A percentile compares a stretch with the other conserved stretches of the same genome.
phyloP scores from a whole-genome alignment of 805 yeast species.

The Cyberlindnera mrakii region DNA sequence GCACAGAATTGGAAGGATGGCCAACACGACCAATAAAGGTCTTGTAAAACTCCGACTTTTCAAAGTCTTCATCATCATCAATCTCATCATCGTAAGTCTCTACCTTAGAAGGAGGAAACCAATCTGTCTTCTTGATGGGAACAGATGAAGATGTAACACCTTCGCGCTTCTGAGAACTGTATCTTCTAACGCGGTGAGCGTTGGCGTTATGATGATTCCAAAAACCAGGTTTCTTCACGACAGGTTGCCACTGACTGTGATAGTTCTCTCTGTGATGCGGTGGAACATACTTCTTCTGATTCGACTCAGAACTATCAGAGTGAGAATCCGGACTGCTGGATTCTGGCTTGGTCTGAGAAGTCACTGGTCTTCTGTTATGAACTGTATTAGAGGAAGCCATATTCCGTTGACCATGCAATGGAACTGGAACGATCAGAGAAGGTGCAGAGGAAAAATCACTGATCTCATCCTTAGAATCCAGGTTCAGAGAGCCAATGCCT shows the following conservation, averaged over 20 bases:
- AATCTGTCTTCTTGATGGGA: conserved; percentile 28
- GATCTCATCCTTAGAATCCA: conserved; percentile 18
- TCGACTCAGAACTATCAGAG: conserved; percentile 6
- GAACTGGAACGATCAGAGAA: conserved; percentile 16
- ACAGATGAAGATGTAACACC: conserved; percentile 27
- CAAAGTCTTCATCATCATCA: conserved; percentile 22
- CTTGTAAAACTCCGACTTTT: conserved; percentile 14
- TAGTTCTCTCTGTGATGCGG: conserved; percentile 46
- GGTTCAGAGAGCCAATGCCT: conserved; percentile 6
- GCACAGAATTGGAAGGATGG: conserved; percentile 3
- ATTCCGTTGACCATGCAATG: conserved; percentile 1
- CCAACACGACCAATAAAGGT: conserved; percentile 21
- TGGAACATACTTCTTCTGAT: conserved; percentile 35
- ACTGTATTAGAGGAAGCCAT: conserved; percentile 10
- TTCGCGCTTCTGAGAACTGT: conserved; percentile 14
- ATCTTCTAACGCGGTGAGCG: conserved; percentile 13
- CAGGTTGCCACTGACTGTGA: conserved; percentile 10
- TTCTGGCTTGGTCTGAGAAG: not conserved
- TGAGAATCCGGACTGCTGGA: conserved; percentile 2
- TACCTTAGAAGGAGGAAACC: conserved; percentile 22
- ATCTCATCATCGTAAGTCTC: conserved; percentile 16
- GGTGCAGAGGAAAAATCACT: conserved; percentile 23
- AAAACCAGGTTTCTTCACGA: conserved; percentile 12
- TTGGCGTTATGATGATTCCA: conserved; percentile 10
- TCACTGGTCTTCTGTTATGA: conserved; percentile 5